A percentile compares a stretch with the other conserved stretches of the same genome.
phyloP scores from a whole-genome alignment of 208 protist genomes.

The Crithidia acanthocephali region DNA sequence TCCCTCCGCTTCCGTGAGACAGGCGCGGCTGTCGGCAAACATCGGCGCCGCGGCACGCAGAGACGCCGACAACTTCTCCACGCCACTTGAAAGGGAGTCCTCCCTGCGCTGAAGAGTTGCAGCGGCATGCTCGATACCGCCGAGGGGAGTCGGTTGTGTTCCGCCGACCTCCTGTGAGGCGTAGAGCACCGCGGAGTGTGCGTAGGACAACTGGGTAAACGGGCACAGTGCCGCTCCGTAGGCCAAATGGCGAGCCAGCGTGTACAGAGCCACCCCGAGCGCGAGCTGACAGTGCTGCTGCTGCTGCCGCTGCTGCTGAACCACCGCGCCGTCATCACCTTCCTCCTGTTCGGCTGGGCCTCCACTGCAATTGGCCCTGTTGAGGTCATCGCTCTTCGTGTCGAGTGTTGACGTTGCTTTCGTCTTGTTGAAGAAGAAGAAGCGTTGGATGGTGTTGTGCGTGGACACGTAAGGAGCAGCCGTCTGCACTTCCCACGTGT shows the following conservation, averaged over 20 bases:
- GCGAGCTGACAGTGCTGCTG: constrained; percentile 5
- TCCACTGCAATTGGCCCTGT: too few relatives aligned
- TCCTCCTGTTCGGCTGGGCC: too few relatives aligned
- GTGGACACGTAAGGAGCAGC: constrained; percentile 4
- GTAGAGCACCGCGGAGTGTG: too few relatives aligned
- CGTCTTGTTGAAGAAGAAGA: constrained; percentile 14
- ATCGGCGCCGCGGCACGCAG: not conserved
- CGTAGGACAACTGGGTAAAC: constrained; percentile 58
- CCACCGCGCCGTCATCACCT: not conserved
- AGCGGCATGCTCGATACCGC: too few relatives aligned
- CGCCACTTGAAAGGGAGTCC: not conserved
- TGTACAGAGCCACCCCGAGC: constrained; percentile 33
- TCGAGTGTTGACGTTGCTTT: not conserved
- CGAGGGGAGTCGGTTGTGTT: too few relatives aligned
- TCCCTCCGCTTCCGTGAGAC: too few relatives aligned
- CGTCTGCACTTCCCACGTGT: constrained; percentile 6
- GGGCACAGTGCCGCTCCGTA: constrained; percentile 61
- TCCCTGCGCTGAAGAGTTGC: too few relatives aligned
- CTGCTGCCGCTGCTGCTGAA: constrained; percentile 5
- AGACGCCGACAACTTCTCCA: not conserved
- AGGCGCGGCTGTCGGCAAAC: not conserved
- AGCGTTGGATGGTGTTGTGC: constrained; percentile 2
- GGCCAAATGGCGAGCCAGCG: constrained; percentile 50
- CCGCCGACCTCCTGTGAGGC: too few relatives aligned
- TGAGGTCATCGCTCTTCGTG: not conserved